Percentiles rank a stretch among this genome's conserved stretches.
Conservation (phyloP, 2,329 filamentous ascomycete genomes). For the Fusarium musae region DNA sequence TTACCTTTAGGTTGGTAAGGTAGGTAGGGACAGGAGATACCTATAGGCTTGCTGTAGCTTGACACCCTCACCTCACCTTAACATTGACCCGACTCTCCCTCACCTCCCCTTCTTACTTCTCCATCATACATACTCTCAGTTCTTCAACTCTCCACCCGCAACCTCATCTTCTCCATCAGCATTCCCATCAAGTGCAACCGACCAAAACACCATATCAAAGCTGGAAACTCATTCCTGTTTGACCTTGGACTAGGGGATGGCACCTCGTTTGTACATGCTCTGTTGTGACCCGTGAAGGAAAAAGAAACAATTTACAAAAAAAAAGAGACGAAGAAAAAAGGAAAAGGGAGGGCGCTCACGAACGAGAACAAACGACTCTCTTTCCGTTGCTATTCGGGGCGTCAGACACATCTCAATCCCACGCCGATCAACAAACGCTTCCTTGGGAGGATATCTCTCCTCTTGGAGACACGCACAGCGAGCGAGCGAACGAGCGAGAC, state of each 20-base stretch:
- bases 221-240: neutral
- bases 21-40: neutral
- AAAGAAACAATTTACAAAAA: neutral
- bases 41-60: neutral
- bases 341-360: neutral
- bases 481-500: neutral
- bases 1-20: neutral
- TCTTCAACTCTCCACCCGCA: conserved; percentile 3
- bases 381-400: neutral
- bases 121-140: conserved; percentile 2
- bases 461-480: conserved; percentile 17
- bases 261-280: neutral
- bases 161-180: conserved; percentile 9
- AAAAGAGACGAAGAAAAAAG: neutral
- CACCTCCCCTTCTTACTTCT: conserved; percentile 18
- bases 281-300: neutral
- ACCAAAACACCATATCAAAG: neutral
- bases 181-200: neutral
- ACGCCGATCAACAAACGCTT: neutral
- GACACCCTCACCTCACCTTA: conserved; percentile 7
- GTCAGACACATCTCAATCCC: conserved; percentile 1
- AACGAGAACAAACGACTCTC: neutral
- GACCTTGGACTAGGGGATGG: neutral
- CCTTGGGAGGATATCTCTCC: conserved; percentile 10
- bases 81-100: neutral